Conservation (phyloP, 106 monocot genomes). For the Dioscorea zingiberensis region DNA sequence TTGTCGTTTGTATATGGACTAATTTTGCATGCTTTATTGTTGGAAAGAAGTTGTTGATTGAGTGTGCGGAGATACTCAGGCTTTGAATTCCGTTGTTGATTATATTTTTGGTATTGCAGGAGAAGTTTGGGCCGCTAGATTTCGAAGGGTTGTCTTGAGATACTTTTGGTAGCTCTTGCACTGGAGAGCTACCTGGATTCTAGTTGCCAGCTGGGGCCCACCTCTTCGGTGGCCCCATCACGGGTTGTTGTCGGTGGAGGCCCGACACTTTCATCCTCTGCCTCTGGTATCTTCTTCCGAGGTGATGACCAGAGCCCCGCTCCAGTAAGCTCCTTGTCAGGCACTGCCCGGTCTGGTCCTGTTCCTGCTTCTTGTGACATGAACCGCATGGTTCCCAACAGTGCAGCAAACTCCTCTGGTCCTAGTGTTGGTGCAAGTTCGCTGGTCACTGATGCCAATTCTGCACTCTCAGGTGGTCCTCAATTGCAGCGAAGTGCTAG, state of each 20-base stretch:
- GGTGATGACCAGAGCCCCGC: constrained; percentile 30
- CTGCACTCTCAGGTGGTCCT: constrained; percentile 56
- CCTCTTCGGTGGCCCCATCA: constrained; percentile 16
- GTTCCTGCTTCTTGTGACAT: constrained; percentile 34
- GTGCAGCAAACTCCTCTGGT: constrained; percentile 66
- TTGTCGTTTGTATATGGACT: too few species aligned
- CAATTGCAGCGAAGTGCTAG: constrained; percentile 76
- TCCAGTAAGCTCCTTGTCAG: constrained; percentile 33
- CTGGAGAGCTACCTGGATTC: constrained; percentile 34
- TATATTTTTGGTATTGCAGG: too few species aligned
- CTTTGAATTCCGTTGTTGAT: too few species aligned
- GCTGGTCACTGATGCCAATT: constrained; percentile 84
- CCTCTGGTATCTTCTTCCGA: constrained; percentile 33
- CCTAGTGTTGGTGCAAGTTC: constrained; percentile 90
- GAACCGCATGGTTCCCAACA: constrained; percentile 40
- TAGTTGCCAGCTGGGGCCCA: constrained; percentile 21
- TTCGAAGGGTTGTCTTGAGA: too few species aligned
- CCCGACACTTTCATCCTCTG: constrained; percentile 23
- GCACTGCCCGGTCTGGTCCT: constrained; percentile 15
- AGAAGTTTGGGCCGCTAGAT: too few species aligned
- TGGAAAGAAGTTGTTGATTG: too few species aligned
- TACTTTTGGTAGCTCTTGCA: constrained; percentile 14
- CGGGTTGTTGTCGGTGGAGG: constrained; percentile 15
- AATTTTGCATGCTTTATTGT: too few species aligned
- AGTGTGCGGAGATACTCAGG: too few species aligned